Percentiles rank a stretch among this genome's conserved stretches.
Conservation (phyloP, 352 stramenopile genomes). For the Phytophthora fragariae region DNA sequence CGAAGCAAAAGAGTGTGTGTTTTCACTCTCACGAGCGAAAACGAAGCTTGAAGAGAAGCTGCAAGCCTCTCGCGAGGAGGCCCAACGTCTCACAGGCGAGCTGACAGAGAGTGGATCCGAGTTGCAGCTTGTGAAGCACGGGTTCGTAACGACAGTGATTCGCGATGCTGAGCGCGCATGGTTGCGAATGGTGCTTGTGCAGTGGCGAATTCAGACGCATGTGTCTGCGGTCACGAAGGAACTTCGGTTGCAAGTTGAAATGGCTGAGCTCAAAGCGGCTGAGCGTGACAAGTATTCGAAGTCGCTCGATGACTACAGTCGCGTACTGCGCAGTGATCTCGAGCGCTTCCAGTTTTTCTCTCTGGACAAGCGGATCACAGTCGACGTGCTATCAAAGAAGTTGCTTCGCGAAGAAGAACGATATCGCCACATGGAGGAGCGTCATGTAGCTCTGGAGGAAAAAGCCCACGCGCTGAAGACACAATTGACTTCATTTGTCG, state of each 20-base stretch:
- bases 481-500: slow-evolving; percentile 58
- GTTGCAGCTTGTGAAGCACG: slow-evolving; percentile 77
- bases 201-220: slow-evolving; percentile 53
- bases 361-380: slow-evolving; percentile 77
- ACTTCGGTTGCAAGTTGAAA: slow-evolving; percentile 60
- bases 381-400: slow-evolving; percentile 83
- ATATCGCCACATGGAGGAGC: slow-evolving; percentile 66
- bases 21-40: slow-evolving; percentile 70
- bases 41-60: slow-evolving; percentile 70
- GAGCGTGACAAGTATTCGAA: slow-evolving; percentile 73
- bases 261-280: slow-evolving; percentile 59
- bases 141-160: slow-evolving; percentile 60
- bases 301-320: slow-evolving; percentile 76
- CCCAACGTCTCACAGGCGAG: slow-evolving; percentile 46
- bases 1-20: slow-evolving; percentile 80
- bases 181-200: slow-evolving; percentile 49
- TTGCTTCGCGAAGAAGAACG: slow-evolving; percentile 75
- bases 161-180: slow-evolving; percentile 56
- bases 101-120: slow-evolving; percentile 58
- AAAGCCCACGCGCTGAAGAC: slow-evolving; percentile 50
- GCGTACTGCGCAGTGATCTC: slow-evolving; percentile 72
- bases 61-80: slow-evolving; percentile 39
- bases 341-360: slow-evolving; percentile 85
- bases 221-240: slow-evolving; percentile 49
- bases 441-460: slow-evolving; percentile 61